Base-by-base conservation (phyloP, 257 asterid genomes). In the Ballota nigra region DNA sequence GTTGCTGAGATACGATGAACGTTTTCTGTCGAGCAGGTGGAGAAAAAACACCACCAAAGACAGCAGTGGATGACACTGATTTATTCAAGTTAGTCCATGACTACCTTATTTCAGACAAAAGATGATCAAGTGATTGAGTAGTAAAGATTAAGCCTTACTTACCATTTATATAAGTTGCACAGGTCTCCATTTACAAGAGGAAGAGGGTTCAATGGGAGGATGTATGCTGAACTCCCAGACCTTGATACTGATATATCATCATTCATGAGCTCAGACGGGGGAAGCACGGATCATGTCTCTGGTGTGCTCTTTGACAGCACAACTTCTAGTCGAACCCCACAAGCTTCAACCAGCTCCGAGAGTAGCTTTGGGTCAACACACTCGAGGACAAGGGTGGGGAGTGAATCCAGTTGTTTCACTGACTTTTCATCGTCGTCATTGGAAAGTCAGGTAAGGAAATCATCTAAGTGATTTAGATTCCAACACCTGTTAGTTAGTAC, bases 181-280 rank as follows among this genome's bases (percentile, higher is more conserved):
- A 89, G 96, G 89, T 84, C 96, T 36, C 88, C 92, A 3, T 75
- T 83, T 69, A 22, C 82, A 31, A 83, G 83, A 69, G 90, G 80
- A 38, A 74, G 78, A 79, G 86, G 80, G 10, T 74, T 82, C 13
- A 69, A 69, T 26, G 83, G 83, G n/a, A 83, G 75, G 71, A 69
- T 81, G 22, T 71, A 62, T 66, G 77, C 83, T 26, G 98, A 92
- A 4, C 65, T 80, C 31, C 61, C 85, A 33, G 96, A 85, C 40
- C 8, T 73, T 13, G 98, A 84, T 73, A 79, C 78, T 4, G 98
- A 92, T 53, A 71, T 84, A 79, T 86, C 96, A 79, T 85, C 94
- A 38, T 89, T 86, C 59, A 72, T 82, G 38, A 86, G 92, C 77
- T 92, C 97, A 1, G 91, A 76, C 12, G 81, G 96, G 82, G 77